Percentiles rank a stretch among this genome's conserved stretches.
Evolutionary conservation across 2,329 filamentous ascomycete genomes (phyloP).

Genomic region (Lasiodiplodia citricola): DNA sequence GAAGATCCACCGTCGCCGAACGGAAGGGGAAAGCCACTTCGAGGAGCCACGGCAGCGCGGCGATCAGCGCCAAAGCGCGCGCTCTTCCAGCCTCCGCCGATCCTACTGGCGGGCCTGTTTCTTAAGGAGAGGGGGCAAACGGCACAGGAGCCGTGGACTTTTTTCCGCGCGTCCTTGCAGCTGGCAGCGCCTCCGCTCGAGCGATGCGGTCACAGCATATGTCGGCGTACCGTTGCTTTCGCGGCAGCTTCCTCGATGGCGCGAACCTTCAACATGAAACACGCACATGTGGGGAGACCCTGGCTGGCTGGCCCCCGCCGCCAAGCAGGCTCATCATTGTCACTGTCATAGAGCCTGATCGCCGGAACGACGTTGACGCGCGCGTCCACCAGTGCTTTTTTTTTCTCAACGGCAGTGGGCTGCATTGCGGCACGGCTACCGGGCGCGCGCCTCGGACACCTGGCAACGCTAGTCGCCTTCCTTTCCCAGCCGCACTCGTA

Average conservation of each 20-base stretch:
- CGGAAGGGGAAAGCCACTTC: conserved; percentile 22
- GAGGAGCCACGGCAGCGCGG: conserved; percentile 16
- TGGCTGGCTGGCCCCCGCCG: conserved; percentile 6
- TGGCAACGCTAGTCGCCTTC: not conserved
- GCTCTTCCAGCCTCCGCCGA: conserved; percentile 19
- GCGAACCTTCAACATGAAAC: conserved; percentile 20
- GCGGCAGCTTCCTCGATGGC: conserved; percentile 11
- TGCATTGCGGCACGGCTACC: not conserved
- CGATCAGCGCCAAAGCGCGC: conserved; percentile 24
- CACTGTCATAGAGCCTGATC: not conserved
- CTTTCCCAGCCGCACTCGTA: not conserved
- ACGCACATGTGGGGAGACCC: conserved; percentile 18
- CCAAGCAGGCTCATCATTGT: conserved; percentile 1
- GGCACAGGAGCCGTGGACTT: conserved; percentile 4
- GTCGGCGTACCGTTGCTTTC: conserved; percentile 1
- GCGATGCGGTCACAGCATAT: conserved; percentile 1
- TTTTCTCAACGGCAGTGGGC: conserved; percentile 4
- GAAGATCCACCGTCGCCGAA: conserved; percentile 21
- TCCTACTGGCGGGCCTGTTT: conserved; percentile 3
- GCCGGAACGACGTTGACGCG: not conserved
- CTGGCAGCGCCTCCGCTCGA: not conserved
- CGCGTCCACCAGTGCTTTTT: not conserved
- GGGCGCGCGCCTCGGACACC: not conserved
- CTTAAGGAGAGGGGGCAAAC: conserved; percentile 16
- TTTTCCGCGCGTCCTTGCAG: conserved; percentile 19